phyloP scores from a whole-genome alignment of 2,329 filamentous ascomycete species.

The Tolypocladium guangdongense region DNA sequence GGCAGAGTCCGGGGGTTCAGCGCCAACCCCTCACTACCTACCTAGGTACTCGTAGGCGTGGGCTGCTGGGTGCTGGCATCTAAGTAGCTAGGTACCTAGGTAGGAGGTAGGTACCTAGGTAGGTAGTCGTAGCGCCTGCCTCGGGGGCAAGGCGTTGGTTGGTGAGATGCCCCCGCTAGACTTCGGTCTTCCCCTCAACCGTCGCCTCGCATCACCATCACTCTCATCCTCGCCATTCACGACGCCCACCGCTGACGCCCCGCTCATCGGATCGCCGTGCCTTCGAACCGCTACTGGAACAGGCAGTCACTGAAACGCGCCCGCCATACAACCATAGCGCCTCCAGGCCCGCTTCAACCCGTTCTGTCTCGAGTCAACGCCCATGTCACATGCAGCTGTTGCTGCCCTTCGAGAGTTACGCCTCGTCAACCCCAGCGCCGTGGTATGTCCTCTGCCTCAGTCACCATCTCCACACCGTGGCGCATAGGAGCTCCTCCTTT shows the following conservation, averaged over 20 bases:
- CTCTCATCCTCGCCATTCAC: not conserved
- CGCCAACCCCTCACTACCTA: not conserved
- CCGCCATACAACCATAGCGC: not conserved
- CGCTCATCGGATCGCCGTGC: not conserved
- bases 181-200: not conserved
- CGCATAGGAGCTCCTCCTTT: not conserved
- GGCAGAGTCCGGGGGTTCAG: not conserved
- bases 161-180: not conserved
- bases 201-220: not conserved
- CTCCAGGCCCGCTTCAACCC: not conserved
- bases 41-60: too few relatives aligned
- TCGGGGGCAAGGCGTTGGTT: not conserved
- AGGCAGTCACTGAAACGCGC: not conserved
- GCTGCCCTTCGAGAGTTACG: not conserved
- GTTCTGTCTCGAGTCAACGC: not conserved
- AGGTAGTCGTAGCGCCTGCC: not conserved
- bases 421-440: not conserved
- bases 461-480: not conserved
- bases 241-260: not conserved
- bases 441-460: not conserved
- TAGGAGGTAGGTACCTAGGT: too few relatives aligned
- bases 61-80: not conserved
- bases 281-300: not conserved
- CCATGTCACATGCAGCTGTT: not conserved
- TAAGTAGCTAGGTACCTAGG: too few relatives aligned